Evolutionary conservation across 2,329 filamentous ascomycete genomes (phyloP).

Genomic region (Aspergillus sclerotialis): DNA sequence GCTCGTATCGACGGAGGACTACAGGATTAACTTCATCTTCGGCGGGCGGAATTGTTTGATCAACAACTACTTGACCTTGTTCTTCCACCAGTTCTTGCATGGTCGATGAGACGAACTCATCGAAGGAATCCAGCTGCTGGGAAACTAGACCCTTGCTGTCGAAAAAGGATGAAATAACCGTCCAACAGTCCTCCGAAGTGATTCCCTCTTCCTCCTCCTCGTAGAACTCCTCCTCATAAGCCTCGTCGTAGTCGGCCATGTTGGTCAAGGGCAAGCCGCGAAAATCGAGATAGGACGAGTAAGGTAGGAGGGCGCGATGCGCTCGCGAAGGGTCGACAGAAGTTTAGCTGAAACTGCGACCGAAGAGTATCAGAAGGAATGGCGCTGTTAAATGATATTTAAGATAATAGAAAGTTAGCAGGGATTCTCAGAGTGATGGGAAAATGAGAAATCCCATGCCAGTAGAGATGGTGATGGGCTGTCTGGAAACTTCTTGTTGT

Average conservation of each 20-base stretch:
- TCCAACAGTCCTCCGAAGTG: constrained; percentile 97
- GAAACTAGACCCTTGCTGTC: constrained; percentile 92
- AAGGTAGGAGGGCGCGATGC: constrained; percentile 22
- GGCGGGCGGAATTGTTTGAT: constrained; percentile 77
- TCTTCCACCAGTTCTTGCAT: constrained; percentile 94
- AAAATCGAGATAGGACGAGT: too few species aligned
- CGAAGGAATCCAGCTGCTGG: constrained; percentile 96
- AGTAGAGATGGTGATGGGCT: constrained; percentile 18
- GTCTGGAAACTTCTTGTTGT: constrained; percentile 22
- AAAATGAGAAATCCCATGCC: constrained; percentile 17
- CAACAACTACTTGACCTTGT: constrained; percentile 83
- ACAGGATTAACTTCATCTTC: constrained; percentile 68
- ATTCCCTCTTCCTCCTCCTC: constrained; percentile 65
- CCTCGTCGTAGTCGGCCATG: constrained; percentile 54
- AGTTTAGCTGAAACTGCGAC: constrained; percentile 1
- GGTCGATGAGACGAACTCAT: constrained; percentile 90
- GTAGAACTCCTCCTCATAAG: constrained; percentile 64
- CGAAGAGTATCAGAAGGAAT: not conserved
- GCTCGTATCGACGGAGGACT: constrained; percentile 83
- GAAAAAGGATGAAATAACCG: constrained; percentile 95
- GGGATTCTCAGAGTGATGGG: constrained; percentile 20
- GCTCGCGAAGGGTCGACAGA: constrained; percentile 11
- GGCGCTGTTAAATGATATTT: not conserved
- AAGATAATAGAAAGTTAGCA: constrained; percentile 7
- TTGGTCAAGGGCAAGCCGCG: constrained; percentile 14